These are phyloP conservation scores for Mrakia frigida DNA, from an alignment of 768 basidiomycete genomes.

Conservation along the genomic window DNA sequence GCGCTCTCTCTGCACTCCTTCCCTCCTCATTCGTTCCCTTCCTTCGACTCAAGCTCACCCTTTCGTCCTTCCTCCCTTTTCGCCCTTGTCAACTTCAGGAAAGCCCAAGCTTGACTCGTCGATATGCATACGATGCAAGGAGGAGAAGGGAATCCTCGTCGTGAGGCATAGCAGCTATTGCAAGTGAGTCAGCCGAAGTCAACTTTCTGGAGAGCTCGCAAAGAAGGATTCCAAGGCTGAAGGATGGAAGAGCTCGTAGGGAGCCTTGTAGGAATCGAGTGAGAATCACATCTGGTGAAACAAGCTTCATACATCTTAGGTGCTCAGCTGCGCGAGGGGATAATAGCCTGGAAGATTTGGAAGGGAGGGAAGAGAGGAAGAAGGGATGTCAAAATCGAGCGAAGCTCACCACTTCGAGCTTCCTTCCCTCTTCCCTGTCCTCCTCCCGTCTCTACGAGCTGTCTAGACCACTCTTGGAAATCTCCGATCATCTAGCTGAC, in stretches of 20 bases:
- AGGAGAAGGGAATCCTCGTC: constrained; percentile 24
- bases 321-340: background rate
- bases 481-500: background rate
- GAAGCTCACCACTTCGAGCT: constrained; percentile 2
- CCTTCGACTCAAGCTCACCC: constrained; percentile 2
- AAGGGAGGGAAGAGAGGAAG: background rate
- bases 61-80: background rate
- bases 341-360: background rate
- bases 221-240: background rate
- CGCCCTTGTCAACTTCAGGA: background rate
- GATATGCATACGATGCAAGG: constrained; percentile 29
- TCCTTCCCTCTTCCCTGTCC: background rate
- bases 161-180: constrained; percentile 27
- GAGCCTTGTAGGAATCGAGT: background rate
- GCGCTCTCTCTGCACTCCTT: background rate
- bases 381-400: background rate
- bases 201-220: background rate
- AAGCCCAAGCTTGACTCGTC: constrained; percentile 31
- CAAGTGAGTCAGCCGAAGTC: constrained; percentile 9
- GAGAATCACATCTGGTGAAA: no score
- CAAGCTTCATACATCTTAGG: no score
- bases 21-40: background rate
- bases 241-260: background rate
- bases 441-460: background rate
- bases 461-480: background rate